Evolutionary conservation across 306 rosid genomes (phyloP), one percentile per base, ranked within the genome.

Genomic region (Quercus agrifolia): DNA sequence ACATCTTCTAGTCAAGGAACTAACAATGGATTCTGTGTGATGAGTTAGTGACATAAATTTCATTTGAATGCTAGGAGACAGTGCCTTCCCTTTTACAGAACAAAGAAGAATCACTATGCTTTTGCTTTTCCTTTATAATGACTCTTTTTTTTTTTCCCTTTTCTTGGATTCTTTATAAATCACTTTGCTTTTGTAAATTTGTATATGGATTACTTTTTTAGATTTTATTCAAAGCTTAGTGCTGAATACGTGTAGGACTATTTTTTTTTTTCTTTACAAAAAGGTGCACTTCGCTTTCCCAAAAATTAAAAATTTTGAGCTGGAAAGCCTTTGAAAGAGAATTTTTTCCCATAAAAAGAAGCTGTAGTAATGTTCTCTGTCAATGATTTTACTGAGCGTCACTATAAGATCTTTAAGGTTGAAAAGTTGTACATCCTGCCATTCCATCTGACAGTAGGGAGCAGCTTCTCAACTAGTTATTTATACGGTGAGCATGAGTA

Each of bases 161-260:
- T 77, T 78, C 90, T 92, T 87, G 93, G 90, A 92, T 92, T 92
- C 97, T 78, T 83, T 75, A 35, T 69, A 61, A 49, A 76, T 85
- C 90, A 80, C 83, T 61, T 68, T 74, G 70, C 83, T 80, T 84
- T 83, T 56, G 70, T 20, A 27, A 59, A 74, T 59, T 83, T 51
- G 70, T 28, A 19, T 67, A 70, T 67, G 82, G 81, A 38, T 67
- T 55, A 52, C 63, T 68, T 79, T 81, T 76, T 56, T 49, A 19
- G 41, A 49, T 56, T 84, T 79, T 58, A 49, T 78, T 83, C 46
- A 84, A 82, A 85, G 82, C 77, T 52, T 70, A 82, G 84, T 55
- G 79, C 83, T 44, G 27, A 57, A 64, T 83, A 56, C 71, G 46
- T 51, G 74, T 68, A 66, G 33, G 41, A 74, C 74, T 83, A 81